phyloP scores from a whole-genome alignment of 805 yeast species.

The Candida sakaeoensis region DNA sequence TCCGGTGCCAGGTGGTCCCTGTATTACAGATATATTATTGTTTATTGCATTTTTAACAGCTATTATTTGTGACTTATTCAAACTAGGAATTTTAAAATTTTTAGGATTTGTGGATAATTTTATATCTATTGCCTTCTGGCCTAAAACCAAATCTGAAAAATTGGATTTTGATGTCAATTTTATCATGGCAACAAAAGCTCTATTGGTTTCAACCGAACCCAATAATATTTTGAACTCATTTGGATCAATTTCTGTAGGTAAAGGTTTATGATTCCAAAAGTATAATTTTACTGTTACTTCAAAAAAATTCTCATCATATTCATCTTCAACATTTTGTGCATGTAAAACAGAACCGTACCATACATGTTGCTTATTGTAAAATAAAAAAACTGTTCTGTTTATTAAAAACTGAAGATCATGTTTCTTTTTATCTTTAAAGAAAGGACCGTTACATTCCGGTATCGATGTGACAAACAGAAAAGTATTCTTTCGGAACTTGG shows the following conservation, averaged over 20 bases:
- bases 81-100: conserved; percentile 40
- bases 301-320: conserved; percentile 24
- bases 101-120: conserved; percentile 42
- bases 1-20: conserved; percentile 67
- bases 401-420: conserved; percentile 50
- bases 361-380: conserved; percentile 44
- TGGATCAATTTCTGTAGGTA: conserved; percentile 44
- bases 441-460: neutral
- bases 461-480: conserved; percentile 38
- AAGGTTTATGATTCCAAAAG: conserved; percentile 51
- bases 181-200: conserved; percentile 65
- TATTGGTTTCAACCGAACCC: conserved; percentile 55
- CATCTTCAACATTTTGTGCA: conserved; percentile 14
- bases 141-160: conserved; percentile 50
- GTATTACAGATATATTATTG: conserved; percentile 44
- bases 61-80: conserved; percentile 55
- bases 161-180: conserved; percentile 45
- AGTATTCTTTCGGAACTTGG: conserved; percentile 35
- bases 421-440: too few relatives aligned
- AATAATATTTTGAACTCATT: conserved; percentile 45
- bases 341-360: conserved; percentile 61
- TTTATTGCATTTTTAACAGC: conserved; percentile 51
- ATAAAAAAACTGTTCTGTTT: conserved; percentile 55
- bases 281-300: conserved; percentile 50
- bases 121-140: conserved; percentile 51